Evolutionary conservation across 805 yeast genomes (phyloP).

Genomic region (Wickerhamomyces silvicola): DNA sequence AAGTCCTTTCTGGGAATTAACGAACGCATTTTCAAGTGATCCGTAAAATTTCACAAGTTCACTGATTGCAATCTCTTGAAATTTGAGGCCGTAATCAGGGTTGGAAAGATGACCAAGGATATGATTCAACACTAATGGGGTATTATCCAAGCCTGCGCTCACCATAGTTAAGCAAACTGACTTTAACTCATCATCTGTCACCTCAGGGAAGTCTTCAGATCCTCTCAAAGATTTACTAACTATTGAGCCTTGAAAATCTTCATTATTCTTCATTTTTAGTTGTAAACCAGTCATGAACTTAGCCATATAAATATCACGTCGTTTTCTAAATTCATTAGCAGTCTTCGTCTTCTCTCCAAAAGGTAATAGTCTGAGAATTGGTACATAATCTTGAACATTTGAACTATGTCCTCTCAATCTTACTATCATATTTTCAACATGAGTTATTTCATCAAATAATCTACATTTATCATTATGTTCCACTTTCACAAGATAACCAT

Average conservation of each 20-base stretch:
- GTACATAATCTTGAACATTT: constrained; percentile 49
- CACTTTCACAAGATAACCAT: constrained; percentile 44
- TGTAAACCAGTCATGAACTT: constrained; percentile 27
- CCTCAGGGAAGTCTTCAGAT: constrained; percentile 9
- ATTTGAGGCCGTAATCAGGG: constrained; percentile 26
- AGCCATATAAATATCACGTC: constrained; percentile 46
- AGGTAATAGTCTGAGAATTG: constrained; percentile 32
- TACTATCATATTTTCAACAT: constrained; percentile 51
- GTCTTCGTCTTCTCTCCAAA: constrained; percentile 11
- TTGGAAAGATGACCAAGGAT: constrained; percentile 54
- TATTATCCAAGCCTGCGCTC: constrained; percentile 73
- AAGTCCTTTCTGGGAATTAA: constrained; percentile 21
- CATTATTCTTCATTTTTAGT: constrained; percentile 18
- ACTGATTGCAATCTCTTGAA: constrained; percentile 39
- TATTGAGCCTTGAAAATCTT: constrained; percentile 26
- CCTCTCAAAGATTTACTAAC: constrained; percentile 23
- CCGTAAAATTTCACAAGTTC: constrained; percentile 33
- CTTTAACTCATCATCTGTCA: constrained; percentile 37
- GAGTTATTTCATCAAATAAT: constrained; percentile 45
- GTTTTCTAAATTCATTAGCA: constrained; percentile 29
- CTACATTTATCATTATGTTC: constrained; percentile 26
- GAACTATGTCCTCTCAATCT: constrained; percentile 52
- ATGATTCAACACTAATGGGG: constrained; percentile 56
- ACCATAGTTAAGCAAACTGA: constrained; percentile 70
- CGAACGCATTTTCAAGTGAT: constrained; percentile 30